Base-by-base conservation (phyloP, 495 filamentous ascomycete genomes). In the Xylaria castorea region DNA sequence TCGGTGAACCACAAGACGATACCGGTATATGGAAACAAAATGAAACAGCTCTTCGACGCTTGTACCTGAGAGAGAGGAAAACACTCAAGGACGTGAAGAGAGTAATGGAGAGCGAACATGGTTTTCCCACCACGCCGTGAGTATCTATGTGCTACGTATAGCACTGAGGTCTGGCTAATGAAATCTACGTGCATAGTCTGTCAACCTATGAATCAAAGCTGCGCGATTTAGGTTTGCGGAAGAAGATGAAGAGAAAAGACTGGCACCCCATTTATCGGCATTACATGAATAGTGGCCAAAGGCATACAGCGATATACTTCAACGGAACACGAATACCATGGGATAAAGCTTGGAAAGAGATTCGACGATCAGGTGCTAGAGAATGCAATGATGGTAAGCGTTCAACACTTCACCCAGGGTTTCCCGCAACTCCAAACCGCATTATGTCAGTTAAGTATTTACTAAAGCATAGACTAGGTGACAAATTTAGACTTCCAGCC, bases 161-260 rank as follows among this genome's bases (percentile, higher is more conserved):
- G 3, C 14, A 57, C 4, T 32, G 5, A 18, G 14, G 27, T 7
- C 7, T 12, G 18, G 53, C 27, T 57, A 32, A 57, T 57, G 6
- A 32, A 32, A 57, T 30, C 11, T 57, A 32, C 25, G 14, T 57
- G 1, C 14, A 20, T 32, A 57, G 14, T 32, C 53, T 57, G 14
- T 64, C 40, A 12, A 64, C 40, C 25, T 64, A 46, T 20, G 61
- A 64, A 30, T 64, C 61, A 44, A 64, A 32, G 38, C 40, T 64
- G 8, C 61, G 61, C 22, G 12, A 27, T 30, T 12, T 64, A 27
- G 40, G 61, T 3, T 30, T 64, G 9, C 40, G 61, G 20, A 64
- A 64, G 61, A 64, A 64, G 27, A 30, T 64, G 40, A 64, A 32
- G 16, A 25, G 20, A 8, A 30, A 25, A 16, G 61, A 64, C 16